Conservation (phyloP, 1,284 basidiomycete genomes). For the Apiotrichum porosum region DNA sequence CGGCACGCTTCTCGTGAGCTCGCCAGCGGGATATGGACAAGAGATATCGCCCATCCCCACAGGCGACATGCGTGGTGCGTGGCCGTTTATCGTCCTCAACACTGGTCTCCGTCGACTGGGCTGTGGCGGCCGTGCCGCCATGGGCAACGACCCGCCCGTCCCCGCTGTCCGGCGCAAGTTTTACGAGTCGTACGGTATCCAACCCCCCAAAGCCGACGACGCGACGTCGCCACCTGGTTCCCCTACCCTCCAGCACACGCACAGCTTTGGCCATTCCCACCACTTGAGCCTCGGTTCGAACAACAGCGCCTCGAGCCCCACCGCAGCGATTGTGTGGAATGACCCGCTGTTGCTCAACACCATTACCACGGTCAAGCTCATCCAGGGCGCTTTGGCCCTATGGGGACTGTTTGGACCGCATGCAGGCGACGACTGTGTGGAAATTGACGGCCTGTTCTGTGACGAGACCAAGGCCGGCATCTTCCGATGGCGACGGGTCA, state of each 20-base stretch:
- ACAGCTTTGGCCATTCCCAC: no score
- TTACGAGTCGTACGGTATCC: constrained; percentile 38
- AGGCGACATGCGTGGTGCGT: constrained; percentile 40
- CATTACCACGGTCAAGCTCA: constrained; percentile 39
- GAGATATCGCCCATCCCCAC: constrained; percentile 41
- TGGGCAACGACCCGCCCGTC: constrained; percentile 37
- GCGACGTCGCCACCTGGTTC: constrained; percentile 27
- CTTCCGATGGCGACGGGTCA: constrained; percentile 33
- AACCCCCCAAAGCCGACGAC: constrained; percentile 17
- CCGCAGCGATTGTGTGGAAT: background rate
- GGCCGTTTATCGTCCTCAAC: constrained; percentile 41
- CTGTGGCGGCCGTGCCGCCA: constrained; percentile 42
- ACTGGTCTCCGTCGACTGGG: constrained; percentile 42
- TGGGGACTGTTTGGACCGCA: constrained; percentile 34
- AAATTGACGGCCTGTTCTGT: constrained; percentile 43
- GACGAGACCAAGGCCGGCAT: constrained; percentile 46
- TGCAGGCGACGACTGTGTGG: constrained; percentile 15
- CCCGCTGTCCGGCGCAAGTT: constrained; percentile 43
- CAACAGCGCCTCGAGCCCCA: background rate
- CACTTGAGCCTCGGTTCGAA: background rate
- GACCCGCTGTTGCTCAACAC: constrained; percentile 34
- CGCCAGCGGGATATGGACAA: constrained; percentile 37
- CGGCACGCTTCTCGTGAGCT: constrained; percentile 38
- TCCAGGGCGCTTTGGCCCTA: constrained; percentile 36
- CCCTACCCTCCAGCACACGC: constrained; percentile 5